A percentile compares a stretch with the other conserved stretches of the same genome.
These are phyloP conservation scores for Acanthamoeba lenticulata DNA, from an alignment of 208 protist genomes.

Conservation along the genomic window DNA sequence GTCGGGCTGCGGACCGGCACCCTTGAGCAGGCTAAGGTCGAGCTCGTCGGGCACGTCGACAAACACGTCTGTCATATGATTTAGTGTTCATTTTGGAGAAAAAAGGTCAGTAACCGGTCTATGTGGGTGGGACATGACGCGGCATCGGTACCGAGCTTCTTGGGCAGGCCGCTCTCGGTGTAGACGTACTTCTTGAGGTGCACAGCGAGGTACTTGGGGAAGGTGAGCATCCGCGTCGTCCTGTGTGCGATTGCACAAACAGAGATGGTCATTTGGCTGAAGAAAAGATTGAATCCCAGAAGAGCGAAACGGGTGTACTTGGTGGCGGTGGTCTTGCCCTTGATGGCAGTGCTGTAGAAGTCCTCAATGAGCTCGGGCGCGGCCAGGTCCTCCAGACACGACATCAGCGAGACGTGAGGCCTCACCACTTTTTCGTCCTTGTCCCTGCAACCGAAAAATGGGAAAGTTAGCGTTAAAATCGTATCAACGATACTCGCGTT, in stretches of 20 bases:
- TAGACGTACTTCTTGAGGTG: slow-evolving; percentile 81
- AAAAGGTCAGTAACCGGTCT: neutral
- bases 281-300: neutral
- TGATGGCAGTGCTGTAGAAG: slow-evolving; percentile 78
- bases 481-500: neutral
- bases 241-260: neutral
- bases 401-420: slow-evolving; percentile 71
- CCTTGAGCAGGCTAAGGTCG: slow-evolving; percentile 70
- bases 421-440: slow-evolving; percentile 73
- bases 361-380: slow-evolving; percentile 73
- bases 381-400: slow-evolving; percentile 71
- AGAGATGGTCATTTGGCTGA: neutral
- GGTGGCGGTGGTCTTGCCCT: slow-evolving; percentile 73
- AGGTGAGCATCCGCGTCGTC: slow-evolving; percentile 73
- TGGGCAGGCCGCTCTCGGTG: slow-evolving; percentile 75
- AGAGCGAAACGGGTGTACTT: slow-evolving; percentile 71
- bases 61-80: slow-evolving; percentile 70
- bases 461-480: neutral
- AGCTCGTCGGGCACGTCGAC: slow-evolving; percentile 80
- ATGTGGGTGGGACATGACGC: neutral
- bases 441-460: neutral
- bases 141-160: slow-evolving; percentile 75
- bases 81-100: too few relatives aligned
- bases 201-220: slow-evolving; percentile 80
- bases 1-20: slow-evolving; percentile 44